These are phyloP conservation scores for Pythium phragmiticola DNA, from an alignment of 352 stramenopile species.

Conservation along the genomic window DNA sequence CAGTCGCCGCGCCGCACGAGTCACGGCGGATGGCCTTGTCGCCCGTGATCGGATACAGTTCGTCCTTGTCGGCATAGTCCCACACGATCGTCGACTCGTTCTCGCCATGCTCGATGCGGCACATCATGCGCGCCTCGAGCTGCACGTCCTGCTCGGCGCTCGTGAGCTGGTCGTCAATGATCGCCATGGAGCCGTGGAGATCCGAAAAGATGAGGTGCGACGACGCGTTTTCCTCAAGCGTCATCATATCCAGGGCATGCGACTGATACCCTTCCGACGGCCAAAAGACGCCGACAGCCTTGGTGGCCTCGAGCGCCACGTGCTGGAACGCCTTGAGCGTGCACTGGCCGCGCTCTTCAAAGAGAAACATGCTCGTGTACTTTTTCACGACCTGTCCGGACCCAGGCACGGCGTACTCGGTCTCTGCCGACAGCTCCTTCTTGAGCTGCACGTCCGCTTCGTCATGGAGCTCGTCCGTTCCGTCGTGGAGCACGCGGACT, in stretches of 20 bases:
- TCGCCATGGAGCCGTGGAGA: constrained; percentile 36
- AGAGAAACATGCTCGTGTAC: constrained; percentile 65
- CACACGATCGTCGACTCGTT: constrained; percentile 48
- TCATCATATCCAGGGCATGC: constrained; percentile 35
- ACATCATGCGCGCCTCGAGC: constrained; percentile 61
- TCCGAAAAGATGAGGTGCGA: constrained; percentile 54
- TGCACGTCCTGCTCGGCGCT: constrained; percentile 32
- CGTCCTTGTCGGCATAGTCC: constrained; percentile 73
- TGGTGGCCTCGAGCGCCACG: constrained; percentile 45
- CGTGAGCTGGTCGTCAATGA: constrained; percentile 31
- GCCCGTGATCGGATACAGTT: constrained; percentile 35
- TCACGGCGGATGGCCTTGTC: constrained; percentile 44
- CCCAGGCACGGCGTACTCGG: constrained; percentile 15
- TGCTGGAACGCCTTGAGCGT: constrained; percentile 45
- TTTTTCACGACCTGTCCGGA: constrained; percentile 62
- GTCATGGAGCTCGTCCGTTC: constrained; percentile 36
- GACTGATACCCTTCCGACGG: constrained; percentile 40
- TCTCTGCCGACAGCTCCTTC: constrained; percentile 32
- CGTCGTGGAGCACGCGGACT: constrained; percentile 54
- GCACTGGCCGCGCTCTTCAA: constrained; percentile 35
- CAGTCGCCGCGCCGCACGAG: constrained; percentile 45
- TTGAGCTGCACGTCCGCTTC: constrained; percentile 36
- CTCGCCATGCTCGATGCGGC: constrained; percentile 33
- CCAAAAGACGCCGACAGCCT: constrained; percentile 58
- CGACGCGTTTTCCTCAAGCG: constrained; percentile 3